Evolutionary conservation across 768 basidiomycete genomes (phyloP).

Genomic region (Termitomyces sp.): DNA sequence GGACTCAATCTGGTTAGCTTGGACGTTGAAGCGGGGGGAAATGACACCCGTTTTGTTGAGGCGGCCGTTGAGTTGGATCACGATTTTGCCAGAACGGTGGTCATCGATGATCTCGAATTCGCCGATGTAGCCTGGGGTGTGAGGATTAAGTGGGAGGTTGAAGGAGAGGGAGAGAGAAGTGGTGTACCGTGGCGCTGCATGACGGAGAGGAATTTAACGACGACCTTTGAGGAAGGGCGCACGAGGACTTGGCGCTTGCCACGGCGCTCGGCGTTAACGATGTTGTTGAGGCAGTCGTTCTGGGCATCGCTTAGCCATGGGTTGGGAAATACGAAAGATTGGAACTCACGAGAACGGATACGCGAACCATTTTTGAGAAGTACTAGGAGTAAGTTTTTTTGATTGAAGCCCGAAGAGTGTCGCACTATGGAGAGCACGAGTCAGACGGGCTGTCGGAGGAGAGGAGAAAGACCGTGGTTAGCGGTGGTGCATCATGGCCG

Average conservation of each 20-base stretch:
- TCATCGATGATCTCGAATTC: conserved; percentile 99
- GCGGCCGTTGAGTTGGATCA: conserved; percentile 96
- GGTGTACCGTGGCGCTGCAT: conserved; percentile 97
- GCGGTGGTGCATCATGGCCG: conserved; percentile 15
- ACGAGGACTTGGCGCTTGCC: conserved; percentile 99
- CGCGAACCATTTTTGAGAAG: conserved; percentile 69
- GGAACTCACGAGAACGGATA: conserved; percentile 79
- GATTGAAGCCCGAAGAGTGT: conserved; percentile 70
- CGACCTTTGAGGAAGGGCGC: conserved; percentile 95
- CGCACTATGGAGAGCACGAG: conserved; percentile 77
- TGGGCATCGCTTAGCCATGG: conserved; percentile 10
- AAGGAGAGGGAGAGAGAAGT: conserved; percentile 1
- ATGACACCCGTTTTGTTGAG: conserved; percentile 99
- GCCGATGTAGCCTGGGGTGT: conserved; percentile 81
- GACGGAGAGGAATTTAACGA: conserved; percentile 95
- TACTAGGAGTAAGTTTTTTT: conserved; percentile 26
- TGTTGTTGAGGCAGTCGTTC: conserved; percentile 78
- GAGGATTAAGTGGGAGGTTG: background rate
- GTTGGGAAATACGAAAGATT: too few species aligned
- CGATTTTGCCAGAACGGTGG: conserved; percentile 97
- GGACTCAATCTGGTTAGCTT: conserved; percentile 84
- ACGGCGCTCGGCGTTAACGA: conserved; percentile 98
- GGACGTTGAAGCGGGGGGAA: conserved; percentile 98
- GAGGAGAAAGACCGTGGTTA: conserved; percentile 10
- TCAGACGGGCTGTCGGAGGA: conserved; percentile 51